phyloP scores from a whole-genome alignment of 345 rosid species.

The Hypericum perforatum region DNA sequence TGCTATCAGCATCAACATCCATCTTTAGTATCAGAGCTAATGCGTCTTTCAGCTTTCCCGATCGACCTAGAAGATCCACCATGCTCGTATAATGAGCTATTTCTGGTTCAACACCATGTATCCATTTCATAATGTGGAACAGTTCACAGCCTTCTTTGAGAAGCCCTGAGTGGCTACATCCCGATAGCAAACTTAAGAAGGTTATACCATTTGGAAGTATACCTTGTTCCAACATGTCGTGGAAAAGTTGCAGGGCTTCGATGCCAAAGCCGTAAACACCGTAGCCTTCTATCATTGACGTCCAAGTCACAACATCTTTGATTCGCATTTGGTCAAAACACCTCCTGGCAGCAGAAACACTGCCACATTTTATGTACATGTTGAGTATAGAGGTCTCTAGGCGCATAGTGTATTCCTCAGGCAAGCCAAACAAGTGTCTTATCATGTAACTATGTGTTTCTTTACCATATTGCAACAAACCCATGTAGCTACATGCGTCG shows the following conservation, averaged over 20 bases:
- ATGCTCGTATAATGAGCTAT: conserved; percentile 3
- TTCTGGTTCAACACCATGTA: background rate
- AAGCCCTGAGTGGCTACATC: conserved; percentile 30
- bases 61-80: conserved; percentile 7
- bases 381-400: conserved; percentile 20
- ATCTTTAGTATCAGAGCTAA: background rate
- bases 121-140: background rate
- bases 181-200: conserved; percentile 27
- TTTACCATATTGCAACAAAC: conserved; percentile 24
- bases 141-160: conserved; percentile 20
- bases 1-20: conserved; percentile 3
- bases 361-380: conserved; percentile 28
- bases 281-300: conserved; percentile 39
- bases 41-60: conserved; percentile 4
- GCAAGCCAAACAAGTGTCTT: conserved; percentile 10
- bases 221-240: conserved; percentile 20
- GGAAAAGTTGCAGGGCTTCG: conserved; percentile 22
- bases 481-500: conserved; percentile 18
- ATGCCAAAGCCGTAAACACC: conserved; percentile 25
- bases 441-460: conserved; percentile 23
- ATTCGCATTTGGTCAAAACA: conserved; percentile 19
- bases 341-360: conserved; percentile 20
- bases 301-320: conserved; percentile 29
- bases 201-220: conserved; percentile 21
- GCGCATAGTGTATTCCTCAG: conserved; percentile 9